phyloP scores from a whole-genome alignment of 1,284 basidiomycete genomes.

The Ceratobasidium sp. region DNA sequence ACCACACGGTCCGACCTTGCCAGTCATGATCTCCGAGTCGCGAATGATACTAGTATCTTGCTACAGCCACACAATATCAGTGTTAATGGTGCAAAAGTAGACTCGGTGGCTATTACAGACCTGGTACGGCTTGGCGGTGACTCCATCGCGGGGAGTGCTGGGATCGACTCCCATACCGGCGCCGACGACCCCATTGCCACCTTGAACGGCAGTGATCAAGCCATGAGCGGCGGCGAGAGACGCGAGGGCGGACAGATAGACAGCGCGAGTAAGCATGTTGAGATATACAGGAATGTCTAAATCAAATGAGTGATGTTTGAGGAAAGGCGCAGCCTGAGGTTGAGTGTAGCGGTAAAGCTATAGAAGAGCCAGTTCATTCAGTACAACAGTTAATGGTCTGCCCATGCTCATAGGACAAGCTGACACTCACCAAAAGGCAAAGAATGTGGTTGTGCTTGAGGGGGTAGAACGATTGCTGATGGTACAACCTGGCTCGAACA shows the following conservation, averaged over 20 bases:
- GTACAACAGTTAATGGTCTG: not conserved
- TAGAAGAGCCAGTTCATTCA: conserved; percentile 24
- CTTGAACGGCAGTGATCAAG: conserved; percentile 51
- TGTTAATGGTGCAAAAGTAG: conserved; percentile 45
- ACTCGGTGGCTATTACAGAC: conserved; percentile 33
- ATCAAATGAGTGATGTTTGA: not conserved
- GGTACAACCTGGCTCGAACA: not conserved
- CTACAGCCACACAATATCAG: conserved; percentile 31
- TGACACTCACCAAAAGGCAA: conserved; percentile 23
- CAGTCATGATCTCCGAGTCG: conserved; percentile 51
- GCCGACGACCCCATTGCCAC: conserved; percentile 53
- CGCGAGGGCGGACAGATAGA: conserved; percentile 40
- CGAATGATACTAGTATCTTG: conserved; percentile 53
- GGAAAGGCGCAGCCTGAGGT: conserved; percentile 28
- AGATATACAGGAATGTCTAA: not conserved
- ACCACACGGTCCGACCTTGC: conserved; percentile 52
- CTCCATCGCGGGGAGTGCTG: conserved; percentile 54
- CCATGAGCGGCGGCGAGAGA: conserved; percentile 51
- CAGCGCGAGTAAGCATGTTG: conserved; percentile 37
- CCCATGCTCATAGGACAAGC: not conserved
- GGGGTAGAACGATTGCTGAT: not conserved
- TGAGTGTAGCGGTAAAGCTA: conserved; percentile 3
- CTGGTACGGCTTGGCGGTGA: conserved; percentile 51
- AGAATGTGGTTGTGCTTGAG: conserved; percentile 3
- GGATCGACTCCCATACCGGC: conserved; percentile 53